Base-by-base conservation (phyloP, 1,284 basidiomycete genomes). In the Ganoderma multipileum region DNA sequence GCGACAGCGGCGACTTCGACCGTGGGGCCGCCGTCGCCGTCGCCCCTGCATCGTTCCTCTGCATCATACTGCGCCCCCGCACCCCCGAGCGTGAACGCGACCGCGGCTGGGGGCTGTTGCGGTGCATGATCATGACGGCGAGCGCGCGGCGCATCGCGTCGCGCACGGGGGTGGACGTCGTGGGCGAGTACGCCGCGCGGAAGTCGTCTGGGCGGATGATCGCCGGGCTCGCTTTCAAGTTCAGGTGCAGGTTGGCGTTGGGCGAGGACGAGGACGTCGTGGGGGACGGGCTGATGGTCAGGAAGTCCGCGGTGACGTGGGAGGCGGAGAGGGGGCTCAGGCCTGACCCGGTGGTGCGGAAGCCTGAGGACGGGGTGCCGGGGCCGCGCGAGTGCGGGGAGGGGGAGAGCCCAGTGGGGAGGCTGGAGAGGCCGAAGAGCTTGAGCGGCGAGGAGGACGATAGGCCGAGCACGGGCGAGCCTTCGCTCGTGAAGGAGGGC, bases 41-140 rank as follows among this genome's bases (percentile, higher is more conserved):
- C 33, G 33, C 33, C 33, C 33, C 33, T 33, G 33, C 33, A 8
- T 54, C 52, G 26, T 28, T 3, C 47, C 11, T 39, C 38, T 39
- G 38, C 38, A 39, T 23, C 18, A 5, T 9, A 18, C 52, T 54
- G 28, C 28, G 14, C 26, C 52, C 52, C 50, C n/a, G 23, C 23
- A n/a, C 36, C 4, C 36, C 52, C 28, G 26, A 28, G 28, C 52
- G 26, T 14, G 23, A 11, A 3, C 20, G 18, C 33, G 33, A n/a
- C 1, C 55, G 55, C 8, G 33, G 6, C 20, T 23, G 55, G 3
- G 55, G 55, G 55, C 55, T 58, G 55, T 58, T n/a, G 55, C 55
- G 55, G 33, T 58, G 55, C 55, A 58, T 58, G 55, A 58, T 38
- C 55, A 58, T 58, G 55, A 38, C 55, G 9, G 55, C 55, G 20